Evolutionary conservation across 352 stramenopile species (phyloP).

Genomic region (Globisporangium orthogonon): DNA sequence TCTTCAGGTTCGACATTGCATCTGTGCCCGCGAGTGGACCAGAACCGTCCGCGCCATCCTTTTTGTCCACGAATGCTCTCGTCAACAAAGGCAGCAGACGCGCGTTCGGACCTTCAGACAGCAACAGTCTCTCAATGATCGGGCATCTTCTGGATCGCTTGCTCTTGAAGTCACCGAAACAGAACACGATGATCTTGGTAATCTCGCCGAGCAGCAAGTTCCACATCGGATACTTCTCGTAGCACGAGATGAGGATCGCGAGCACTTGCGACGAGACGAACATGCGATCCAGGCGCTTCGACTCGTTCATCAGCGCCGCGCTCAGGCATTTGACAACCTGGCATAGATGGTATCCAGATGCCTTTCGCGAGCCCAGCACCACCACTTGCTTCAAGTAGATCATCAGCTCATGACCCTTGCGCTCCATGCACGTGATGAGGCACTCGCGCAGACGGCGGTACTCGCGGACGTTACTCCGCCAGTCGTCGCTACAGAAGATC

Average conservation of each 20-base stretch:
- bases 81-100: slow-evolving; percentile 55
- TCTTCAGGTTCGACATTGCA: slow-evolving; percentile 71
- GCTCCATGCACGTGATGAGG: slow-evolving; percentile 80
- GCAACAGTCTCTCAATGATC: slow-evolving; percentile 64
- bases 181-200: slow-evolving; percentile 83
- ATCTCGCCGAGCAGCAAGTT: slow-evolving; percentile 76
- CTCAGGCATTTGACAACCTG: slow-evolving; percentile 73
- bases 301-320: slow-evolving; percentile 69
- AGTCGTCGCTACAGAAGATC: slow-evolving; percentile 87
- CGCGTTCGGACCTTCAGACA: slow-evolving; percentile 42
- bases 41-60: neutral
- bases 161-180: slow-evolving; percentile 81
- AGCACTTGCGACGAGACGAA: slow-evolving; percentile 71
- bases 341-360: slow-evolving; percentile 69
- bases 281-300: slow-evolving; percentile 78
- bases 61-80: slow-evolving; percentile 28
- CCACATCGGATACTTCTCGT: slow-evolving; percentile 76
- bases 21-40: slow-evolving; percentile 45
- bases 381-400: slow-evolving; percentile 79
- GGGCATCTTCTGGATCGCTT: slow-evolving; percentile 78
- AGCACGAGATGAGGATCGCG: slow-evolving; percentile 65
- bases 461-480: slow-evolving; percentile 83
- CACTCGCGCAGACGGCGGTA: slow-evolving; percentile 73
- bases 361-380: slow-evolving; percentile 47
- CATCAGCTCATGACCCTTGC: slow-evolving; percentile 73